Base-by-base conservation (phyloP, 257 asterid genomes). In the Jacaranda mimosifolia region DNA sequence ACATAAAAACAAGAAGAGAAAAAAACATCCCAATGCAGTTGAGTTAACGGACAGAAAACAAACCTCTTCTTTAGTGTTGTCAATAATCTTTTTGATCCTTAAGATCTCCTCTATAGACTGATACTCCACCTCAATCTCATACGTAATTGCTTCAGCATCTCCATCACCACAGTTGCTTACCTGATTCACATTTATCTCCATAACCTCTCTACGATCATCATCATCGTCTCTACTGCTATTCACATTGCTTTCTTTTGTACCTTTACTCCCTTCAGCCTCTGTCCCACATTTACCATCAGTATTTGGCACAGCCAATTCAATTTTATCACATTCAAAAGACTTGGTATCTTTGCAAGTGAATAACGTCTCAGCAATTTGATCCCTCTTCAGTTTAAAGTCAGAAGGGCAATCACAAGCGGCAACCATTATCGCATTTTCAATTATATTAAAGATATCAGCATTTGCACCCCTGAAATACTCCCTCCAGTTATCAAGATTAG, bases 21-120 rank as follows among this genome's bases (percentile, higher is more conserved):
- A 58, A 4, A 55, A 19, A 7, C 18, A 74, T 45, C 21, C 45
- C 52, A 55, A 21, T 42, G n/a, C 15, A 66, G 39, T 35, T 42
- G 35, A 59, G 38, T 26, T 13, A 42, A 35, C 14, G n/a, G 51
- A 39, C 32, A 51, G 26, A 62, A 53, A 40, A 42, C 72, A 42
- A 65, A 92, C 96, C 96, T 89, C 82, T 17, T 78, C 81, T 68
- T 81, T 81, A 18, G 75, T 57, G 74, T 83, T 74, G 68, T 89
- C 96, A 46, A 90, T 60, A 68, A 89, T 60, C 45, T 67, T 83
- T 66, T 87, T 92, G 78, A 90, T 72, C 68, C 70, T 74, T 39
- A 38, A 52, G 58, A 78, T 43, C 63, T 79, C 79, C 4, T 51
- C 77, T 45, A 68, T 48, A 26, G 52, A 26, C 57, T 69, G 76